Base-by-base conservation (phyloP, 2,329 filamentous ascomycete species). In the Claviceps sp. region DNA sequence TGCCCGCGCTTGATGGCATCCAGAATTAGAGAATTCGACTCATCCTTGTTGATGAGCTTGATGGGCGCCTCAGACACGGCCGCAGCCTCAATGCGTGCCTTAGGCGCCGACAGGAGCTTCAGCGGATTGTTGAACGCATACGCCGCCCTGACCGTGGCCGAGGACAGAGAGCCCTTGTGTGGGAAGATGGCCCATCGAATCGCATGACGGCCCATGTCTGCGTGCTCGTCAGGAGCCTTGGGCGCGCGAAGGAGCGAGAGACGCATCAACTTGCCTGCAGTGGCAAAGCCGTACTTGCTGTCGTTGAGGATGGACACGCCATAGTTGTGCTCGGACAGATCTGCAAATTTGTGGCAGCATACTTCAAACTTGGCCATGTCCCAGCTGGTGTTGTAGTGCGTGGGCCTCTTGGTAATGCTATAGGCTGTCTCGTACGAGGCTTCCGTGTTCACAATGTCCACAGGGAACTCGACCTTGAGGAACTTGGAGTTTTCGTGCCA, bases 331-430 rank as follows among this genome's bases (percentile, higher is more conserved):
- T 96, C 90, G 0, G 86, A 91, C 26, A 96, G 72, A 67, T 96
- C 90, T 11, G 90, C 90, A 74, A 88, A 96, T 65, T 90, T 91
- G 73, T 96, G 90, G 66, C 87, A 91, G 75, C 89, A 95, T 50
- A 96, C 90, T 71, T 96, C 90, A 61, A 96, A 96, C 63, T 95
- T 95, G 62, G 90, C 90, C 89, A 95, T 95, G 64, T 95, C 89
- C 89, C 89, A 95, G 59, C 80, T 78, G 3, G 93, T 98, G 71
- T 98, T 98, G 77, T 96, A 97, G 70, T 98, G 93, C 0, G 93
- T 98, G 2, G 93, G 91, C 34, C 93, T 81, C 59, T 82, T 82
- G 56, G 93, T 84, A 59, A 96, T 81, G 59, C 91, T 91, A 63
- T 88, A 97, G 62, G 95, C 90, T 7, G 89, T 95, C 68, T 98